A percentile compares a stretch with the other conserved stretches of the same genome.
phyloP scores from a whole-genome alignment of 1,139 yeast species.

The Hyphopichia fennica region DNA sequence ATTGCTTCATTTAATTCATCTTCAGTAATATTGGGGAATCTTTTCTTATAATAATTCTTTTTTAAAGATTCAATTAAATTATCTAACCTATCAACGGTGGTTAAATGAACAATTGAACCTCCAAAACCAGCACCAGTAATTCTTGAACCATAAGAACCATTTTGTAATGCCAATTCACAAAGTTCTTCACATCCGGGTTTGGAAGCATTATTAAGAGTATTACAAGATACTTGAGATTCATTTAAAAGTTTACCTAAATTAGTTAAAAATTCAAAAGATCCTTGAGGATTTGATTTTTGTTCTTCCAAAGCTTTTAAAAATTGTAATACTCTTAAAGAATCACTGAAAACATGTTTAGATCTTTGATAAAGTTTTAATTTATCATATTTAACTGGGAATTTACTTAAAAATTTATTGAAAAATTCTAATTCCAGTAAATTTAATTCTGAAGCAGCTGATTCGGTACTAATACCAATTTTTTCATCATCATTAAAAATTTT shows the following conservation, averaged over 20 bases:
- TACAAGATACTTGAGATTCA: constrained; percentile 57
- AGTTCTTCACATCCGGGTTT: constrained; percentile 53
- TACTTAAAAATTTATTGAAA: constrained; percentile 44
- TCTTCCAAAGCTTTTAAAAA: constrained; percentile 41
- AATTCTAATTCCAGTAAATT: constrained; percentile 47
- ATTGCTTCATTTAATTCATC: constrained; percentile 52
- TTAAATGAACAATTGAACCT: constrained; percentile 68
- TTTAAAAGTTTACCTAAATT: constrained; percentile 58
- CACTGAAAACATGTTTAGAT: constrained; percentile 64
- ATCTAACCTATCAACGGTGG: constrained; percentile 46
- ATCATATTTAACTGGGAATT: constrained; percentile 58
- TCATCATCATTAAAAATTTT: constrained; percentile 28
- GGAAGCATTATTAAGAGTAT: constrained; percentile 53
- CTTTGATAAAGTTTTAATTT: constrained; percentile 57
- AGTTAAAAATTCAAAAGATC: constrained; percentile 27
- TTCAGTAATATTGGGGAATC: constrained; percentile 48
- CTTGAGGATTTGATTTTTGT: constrained; percentile 10
- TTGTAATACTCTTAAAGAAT: constrained; percentile 58
- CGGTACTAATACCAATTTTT: constrained; percentile 50
- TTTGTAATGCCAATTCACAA: constrained; percentile 51
- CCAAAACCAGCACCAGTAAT: constrained; percentile 87
- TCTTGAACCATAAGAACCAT: constrained; percentile 67
- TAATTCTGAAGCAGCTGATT: constrained; percentile 48
- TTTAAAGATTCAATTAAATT: constrained; percentile 47
- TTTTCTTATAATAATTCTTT: constrained; percentile 48